Base-by-base conservation (phyloP, 176 grass and related monocot genomes). In the Hsuehochloa calcarea region DNA sequence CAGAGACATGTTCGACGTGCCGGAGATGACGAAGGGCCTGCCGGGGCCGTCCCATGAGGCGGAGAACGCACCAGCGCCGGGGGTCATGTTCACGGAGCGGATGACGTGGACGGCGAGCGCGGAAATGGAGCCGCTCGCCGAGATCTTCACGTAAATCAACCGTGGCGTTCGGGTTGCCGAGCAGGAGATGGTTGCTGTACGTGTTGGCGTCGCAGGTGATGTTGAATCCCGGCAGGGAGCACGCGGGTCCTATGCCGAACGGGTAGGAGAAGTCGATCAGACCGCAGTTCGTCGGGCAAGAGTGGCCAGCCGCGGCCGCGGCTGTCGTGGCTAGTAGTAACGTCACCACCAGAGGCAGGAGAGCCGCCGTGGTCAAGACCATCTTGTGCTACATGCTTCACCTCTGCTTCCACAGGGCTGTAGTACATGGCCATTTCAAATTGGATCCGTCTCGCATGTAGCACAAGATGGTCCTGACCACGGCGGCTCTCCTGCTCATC, bases 151-250 rank as follows among this genome's bases (percentile, higher is more conserved):
- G 74, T 11, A 60, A 60, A 25, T 60, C 51, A 26, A 70, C 82
- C 50, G 37, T 69, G 6, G 45, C 38, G 64, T 59, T 78, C 37
- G 83, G 83, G 73, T 19, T 78, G 74, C 83, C 83, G 25, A 85
- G 83, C 74, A 43, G 50, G 63, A 78, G 73, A 0, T 6, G 15
- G 4, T 23, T 10, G 12, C 22, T 0, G 64, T 69, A 69, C 20
- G 78, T 67, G 72, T 14, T 75, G 40, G 60, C 8, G 60, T 79
- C 41, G 60, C 77, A 79, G 77, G 60, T 79, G 77, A 79, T 26
- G 10, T 79, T 79, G 77, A 79, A 79, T 7, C 41, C 60, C 41
- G 25, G 60, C 41, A 47, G 58, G 41, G 43, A 65, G 60, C 77
- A 79, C 2, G 40, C 17, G 3, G 77, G 59, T 17, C 77, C 60